Evolutionary conservation across 306 rosid genomes (phyloP).

Genomic region (Sphenostylis stenocarpa): DNA sequence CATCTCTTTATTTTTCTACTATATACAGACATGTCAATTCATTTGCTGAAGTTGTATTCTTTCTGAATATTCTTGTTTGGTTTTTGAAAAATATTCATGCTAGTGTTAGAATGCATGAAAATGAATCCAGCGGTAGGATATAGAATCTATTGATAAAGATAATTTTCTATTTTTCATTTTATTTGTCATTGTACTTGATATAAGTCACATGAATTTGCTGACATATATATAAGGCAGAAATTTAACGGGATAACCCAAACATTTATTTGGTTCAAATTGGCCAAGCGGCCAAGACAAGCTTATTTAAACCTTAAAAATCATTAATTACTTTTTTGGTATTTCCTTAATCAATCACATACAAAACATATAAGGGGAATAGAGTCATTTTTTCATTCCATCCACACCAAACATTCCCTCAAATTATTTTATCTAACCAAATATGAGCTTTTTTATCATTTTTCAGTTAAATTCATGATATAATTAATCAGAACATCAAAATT

Average conservation of each 20-base stretch:
- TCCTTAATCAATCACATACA: too few species aligned
- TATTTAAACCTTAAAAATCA: neutral
- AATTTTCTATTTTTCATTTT: neutral
- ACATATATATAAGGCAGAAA: neutral
- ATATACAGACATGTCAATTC: neutral
- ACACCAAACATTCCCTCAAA: neutral
- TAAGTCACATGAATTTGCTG: neutral
- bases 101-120: too few species aligned
- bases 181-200: neutral
- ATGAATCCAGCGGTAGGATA: too few species aligned
- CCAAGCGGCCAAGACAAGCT: neutral
- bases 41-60: neutral
- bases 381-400: too few species aligned
- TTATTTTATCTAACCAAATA: neutral
- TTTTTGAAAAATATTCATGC: neutral
- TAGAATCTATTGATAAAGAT: too few species aligned
- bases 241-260: neutral
- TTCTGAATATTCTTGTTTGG: neutral
- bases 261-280: neutral
- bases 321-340: too few species aligned
- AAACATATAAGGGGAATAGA: too few species aligned
- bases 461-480: neutral
- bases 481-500: neutral
- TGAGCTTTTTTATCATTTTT: neutral
- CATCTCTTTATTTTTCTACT: neutral